A percentile compares a stretch with the other conserved stretches of the same genome.
phyloP scores from a whole-genome alignment of 257 asterid species.

The Fraxinus excelsior region DNA sequence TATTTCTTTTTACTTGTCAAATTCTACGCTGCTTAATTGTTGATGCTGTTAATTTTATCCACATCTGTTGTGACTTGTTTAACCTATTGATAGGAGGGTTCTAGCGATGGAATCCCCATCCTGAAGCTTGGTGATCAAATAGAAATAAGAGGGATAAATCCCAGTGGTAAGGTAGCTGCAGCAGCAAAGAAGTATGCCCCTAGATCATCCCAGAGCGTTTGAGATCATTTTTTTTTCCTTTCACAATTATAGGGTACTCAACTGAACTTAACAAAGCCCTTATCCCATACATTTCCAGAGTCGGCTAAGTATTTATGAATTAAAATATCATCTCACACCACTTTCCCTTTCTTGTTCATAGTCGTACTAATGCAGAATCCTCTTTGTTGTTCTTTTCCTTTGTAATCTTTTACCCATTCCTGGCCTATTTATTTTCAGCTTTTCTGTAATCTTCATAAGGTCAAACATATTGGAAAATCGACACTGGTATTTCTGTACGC shows the following conservation, averaged over 20 bases:
- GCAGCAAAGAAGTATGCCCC: slow-evolving; percentile 93
- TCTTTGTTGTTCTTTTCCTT: not conserved
- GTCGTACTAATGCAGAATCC: not conserved
- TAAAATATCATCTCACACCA: slow-evolving; percentile 5
- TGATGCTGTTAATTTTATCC: slow-evolving; percentile 5
- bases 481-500: no score
- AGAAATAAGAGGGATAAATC: slow-evolving; percentile 88
- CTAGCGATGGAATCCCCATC: slow-evolving; percentile 90
- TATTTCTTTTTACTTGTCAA: not conserved
- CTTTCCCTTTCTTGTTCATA: slow-evolving; percentile 10
- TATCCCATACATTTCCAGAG: not conserved
- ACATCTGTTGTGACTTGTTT: slow-evolving; percentile 16
- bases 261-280: slow-evolving; percentile 1
- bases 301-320: not conserved
- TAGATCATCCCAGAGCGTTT: slow-evolving; percentile 42
- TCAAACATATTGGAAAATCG: not conserved
- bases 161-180: slow-evolving; percentile 82
- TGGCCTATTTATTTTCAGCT: not conserved
- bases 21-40: no score
- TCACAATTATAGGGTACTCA: slow-evolving; percentile 23
- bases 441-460: not conserved
- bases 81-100: slow-evolving; percentile 66
- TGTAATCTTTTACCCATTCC: not conserved
- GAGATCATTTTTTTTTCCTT: slow-evolving; percentile 31
- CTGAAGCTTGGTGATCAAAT: slow-evolving; percentile 93